A percentile compares a stretch with the other conserved stretches of the same genome.
These are phyloP conservation scores for Solioccasus polychromus DNA, from an alignment of 768 basidiomycete genomes.

Conservation along the genomic window DNA sequence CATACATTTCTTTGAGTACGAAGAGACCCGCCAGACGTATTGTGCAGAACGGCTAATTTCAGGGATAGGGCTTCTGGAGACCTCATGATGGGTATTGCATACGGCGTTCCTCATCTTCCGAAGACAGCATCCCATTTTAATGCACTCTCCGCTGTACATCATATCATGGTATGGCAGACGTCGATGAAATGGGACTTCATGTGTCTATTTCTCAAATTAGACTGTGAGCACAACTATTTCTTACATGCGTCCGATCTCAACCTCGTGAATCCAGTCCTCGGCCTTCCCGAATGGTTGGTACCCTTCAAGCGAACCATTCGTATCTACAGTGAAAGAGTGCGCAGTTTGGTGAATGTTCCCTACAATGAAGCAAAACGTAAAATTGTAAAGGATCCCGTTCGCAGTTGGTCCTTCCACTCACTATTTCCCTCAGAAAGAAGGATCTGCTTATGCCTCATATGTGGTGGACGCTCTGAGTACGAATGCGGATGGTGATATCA, in stretches of 20 bases:
- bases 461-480: background rate
- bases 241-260: background rate
- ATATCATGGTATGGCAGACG: constrained; percentile 4
- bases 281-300: constrained; percentile 2
- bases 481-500: background rate
- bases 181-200: constrained; percentile 6
- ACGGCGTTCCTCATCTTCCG: constrained; percentile 3
- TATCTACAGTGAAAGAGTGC: background rate
- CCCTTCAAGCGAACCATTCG: constrained; percentile 4
- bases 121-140: background rate
- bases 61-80: constrained; percentile 2
- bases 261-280: background rate
- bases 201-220: constrained; percentile 2
- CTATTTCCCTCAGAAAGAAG: background rate
- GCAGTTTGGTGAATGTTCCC: constrained; percentile 3
- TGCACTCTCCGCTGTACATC: background rate
- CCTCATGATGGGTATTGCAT: constrained; percentile 6
- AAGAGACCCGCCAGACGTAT: background rate
- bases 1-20: constrained; percentile 3
- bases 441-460: background rate
- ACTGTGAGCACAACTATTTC: background rate
- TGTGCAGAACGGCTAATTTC: background rate
- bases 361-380: constrained; percentile 2
- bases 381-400: background rate
- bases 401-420: background rate